Percentiles rank a stretch among this genome's conserved stretches.
Evolutionary conservation across 345 rosid species (phyloP).

Genomic region (Salix suchowensis): DNA sequence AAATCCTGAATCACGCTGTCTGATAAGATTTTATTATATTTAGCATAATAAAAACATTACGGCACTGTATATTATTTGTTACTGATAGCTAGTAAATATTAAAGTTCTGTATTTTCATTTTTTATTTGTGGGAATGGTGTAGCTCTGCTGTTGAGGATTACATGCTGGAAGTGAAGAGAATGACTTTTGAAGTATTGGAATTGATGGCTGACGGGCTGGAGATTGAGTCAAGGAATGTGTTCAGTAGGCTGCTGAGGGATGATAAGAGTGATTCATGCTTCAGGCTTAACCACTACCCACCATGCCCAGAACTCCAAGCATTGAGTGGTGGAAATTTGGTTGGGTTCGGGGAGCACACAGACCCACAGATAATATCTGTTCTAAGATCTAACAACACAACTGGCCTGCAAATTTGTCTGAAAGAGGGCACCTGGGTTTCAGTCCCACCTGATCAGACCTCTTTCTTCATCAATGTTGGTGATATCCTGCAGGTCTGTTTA

Average conservation of each 20-base stretch:
- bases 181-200: conserved; percentile 26
- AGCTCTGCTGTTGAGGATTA: conserved; percentile 35
- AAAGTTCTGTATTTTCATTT: too few species aligned
- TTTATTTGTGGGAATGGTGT: background rate
- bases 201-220: conserved; percentile 33
- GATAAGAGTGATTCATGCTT: conserved; percentile 47
- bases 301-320: conserved; percentile 36
- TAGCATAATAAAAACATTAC: too few species aligned
- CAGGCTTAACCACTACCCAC: conserved; percentile 53
- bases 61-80: too few species aligned
- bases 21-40: too few species aligned
- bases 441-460: conserved; percentile 52
- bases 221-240: conserved; percentile 25
- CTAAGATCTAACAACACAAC: conserved; percentile 53
- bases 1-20: too few species aligned
- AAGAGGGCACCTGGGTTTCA: conserved; percentile 52
- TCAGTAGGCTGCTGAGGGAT: conserved; percentile 27
- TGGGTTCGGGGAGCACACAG: conserved; percentile 66
- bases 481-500: conserved; percentile 44
- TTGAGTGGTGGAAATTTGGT: conserved; percentile 41
- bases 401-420: conserved; percentile 48
- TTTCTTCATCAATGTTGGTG: conserved; percentile 51
- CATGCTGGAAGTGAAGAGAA: conserved; percentile 26
- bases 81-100: too few species aligned
- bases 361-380: conserved; percentile 60